A percentile compares a stretch with the other conserved stretches of the same genome.
Conservation (phyloP, 208 protist genomes). For the Trypanosomatidae sp. region DNA sequence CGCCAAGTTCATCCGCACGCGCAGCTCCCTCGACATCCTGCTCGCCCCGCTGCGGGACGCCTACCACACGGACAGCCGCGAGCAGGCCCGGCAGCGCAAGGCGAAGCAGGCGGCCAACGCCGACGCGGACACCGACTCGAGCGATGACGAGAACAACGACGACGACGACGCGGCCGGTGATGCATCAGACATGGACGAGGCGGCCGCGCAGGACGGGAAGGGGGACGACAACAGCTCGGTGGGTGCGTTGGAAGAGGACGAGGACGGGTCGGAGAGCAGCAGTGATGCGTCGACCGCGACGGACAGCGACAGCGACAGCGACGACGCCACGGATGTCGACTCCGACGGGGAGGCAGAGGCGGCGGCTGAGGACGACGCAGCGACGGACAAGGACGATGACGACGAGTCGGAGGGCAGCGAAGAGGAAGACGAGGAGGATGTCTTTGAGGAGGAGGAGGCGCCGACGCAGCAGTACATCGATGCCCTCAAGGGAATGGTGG, state of each 20-base stretch:
- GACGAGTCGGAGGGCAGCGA: no score
- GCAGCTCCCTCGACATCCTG: constrained; percentile 61
- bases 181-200: constrained; percentile 11
- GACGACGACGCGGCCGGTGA: constrained; percentile 8
- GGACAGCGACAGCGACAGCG: constrained; percentile 2
- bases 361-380: no score
- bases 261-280: constrained; percentile 13
- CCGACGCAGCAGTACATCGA: constrained; percentile 88
- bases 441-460: constrained; percentile 70
- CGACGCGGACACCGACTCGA: constrained; percentile 29
- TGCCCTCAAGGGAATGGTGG: constrained; percentile 81
- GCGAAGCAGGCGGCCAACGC: constrained; percentile 41
- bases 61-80: constrained; percentile 79
- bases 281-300: constrained; percentile 11
- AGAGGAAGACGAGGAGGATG: constrained; percentile 27
- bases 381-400: no score
- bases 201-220: constrained; percentile 12
- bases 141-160: constrained; percentile 18
- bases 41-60: constrained; percentile 78
- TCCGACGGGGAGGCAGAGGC: no score
- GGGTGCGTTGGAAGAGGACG: constrained; percentile 24
- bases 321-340: no score
- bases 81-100: constrained; percentile 62
- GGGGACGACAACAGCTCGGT: constrained; percentile 24
- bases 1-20: constrained; percentile 61